These are phyloP conservation scores for Stemphylium vesicarium DNA, from an alignment of 2,329 filamentous ascomycete genomes.

Conservation along the genomic window DNA sequence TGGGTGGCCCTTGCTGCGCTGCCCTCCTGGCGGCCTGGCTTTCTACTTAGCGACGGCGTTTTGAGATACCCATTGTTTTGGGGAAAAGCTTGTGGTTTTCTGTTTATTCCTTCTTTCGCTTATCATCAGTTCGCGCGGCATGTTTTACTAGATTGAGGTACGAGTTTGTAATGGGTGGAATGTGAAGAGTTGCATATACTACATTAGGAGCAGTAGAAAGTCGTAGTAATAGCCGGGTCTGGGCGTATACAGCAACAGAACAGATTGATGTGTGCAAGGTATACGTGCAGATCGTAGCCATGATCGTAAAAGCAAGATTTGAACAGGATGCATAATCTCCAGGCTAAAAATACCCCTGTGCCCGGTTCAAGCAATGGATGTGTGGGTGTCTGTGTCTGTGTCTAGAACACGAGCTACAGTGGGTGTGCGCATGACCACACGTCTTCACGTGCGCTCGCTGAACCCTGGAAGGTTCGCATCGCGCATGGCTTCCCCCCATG, in stretches of 20 bases:
- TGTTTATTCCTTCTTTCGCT: background rate
- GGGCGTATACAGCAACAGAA: background rate
- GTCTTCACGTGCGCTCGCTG: conserved; percentile 7
- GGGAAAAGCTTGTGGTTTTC: conserved; percentile 4
- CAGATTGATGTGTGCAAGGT: no score
- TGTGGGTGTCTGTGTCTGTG: background rate
- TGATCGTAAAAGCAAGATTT: background rate
- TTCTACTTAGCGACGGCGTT: conserved; percentile 37
- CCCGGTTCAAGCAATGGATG: background rate
- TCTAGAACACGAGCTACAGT: background rate
- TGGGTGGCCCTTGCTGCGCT: conserved; percentile 4
- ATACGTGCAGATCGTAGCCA: background rate
- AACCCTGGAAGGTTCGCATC: conserved; percentile 3
- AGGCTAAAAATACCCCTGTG: background rate
- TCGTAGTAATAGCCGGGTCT: background rate
- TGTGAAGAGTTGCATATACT: background rate
- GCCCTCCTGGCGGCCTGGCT: background rate
- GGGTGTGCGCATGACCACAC: conserved; percentile 7
- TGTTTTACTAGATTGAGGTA: conserved; percentile 13
- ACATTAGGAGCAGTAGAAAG: background rate
- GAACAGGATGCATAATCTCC: background rate
- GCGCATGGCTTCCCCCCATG: background rate
- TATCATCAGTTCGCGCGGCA: background rate
- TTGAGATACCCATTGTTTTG: conserved; percentile 2
- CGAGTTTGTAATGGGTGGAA: conserved; percentile 10